Evolutionary conservation across 2,329 filamentous ascomycete species (phyloP), one percentile per base, ranked within the genome.

Genomic region (Podosphaera leucotricha): DNA sequence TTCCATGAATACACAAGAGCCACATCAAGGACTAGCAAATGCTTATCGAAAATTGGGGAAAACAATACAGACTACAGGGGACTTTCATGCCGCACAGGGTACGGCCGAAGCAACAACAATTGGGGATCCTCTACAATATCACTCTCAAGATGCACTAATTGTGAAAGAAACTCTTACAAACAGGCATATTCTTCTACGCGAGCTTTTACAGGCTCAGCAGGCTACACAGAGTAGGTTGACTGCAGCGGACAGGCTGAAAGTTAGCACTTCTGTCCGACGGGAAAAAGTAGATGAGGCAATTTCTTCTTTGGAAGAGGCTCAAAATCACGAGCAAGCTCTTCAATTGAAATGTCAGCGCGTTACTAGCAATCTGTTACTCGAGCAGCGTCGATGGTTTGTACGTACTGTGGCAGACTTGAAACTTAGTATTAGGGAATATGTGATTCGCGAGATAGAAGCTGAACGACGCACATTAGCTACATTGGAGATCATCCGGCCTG

Each of bases 221-320:
- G 68, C 68, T 19, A 85, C 86, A 1, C 76, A 81, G 49, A 82
- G 75, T 61, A 90, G 85, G 60, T 72, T 90, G 35, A 75, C 77
- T 49, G 83, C 86, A 1, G 85, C 86, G 1, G 86, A 95, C 60
- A 75, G 90, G 38, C 70, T 98, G 48, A 93, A 92, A 58, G 75
- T 78, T 16, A 84, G 77, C 59, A 80, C 82, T 15, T 90, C 77
- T 46, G 86, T 98, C 30, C 80, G 84, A 49, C 72, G 80, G 30
- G 90, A 98, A 58, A 98, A 95, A 64, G 90, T 95, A 22, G 90
- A 98, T 59, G 90, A 98, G 62, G 90, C 90, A n/a, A 92, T 98
- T 55, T 71, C 76, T 16, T 73, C 84, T 3, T 70, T 95, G 3
- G 85, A 93, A 49, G 90, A 95, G 57, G 90, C 90, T 3, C 72